These are phyloP conservation scores for Geoglossum glabrum DNA, from an alignment of 495 filamentous ascomycete species.

Conservation along the genomic window DNA sequence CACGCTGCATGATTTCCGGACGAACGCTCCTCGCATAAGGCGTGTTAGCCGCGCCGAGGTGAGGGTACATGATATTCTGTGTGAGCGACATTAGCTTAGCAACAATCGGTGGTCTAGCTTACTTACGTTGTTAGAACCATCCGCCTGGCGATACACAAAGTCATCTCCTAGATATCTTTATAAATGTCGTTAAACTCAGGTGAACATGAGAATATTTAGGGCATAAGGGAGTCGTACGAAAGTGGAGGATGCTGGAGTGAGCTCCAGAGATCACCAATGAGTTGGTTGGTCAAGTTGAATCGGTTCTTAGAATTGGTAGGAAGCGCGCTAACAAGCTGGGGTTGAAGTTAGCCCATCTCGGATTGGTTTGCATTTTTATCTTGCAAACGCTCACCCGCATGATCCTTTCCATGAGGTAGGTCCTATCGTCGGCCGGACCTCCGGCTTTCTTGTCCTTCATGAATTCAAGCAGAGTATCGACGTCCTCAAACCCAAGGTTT, in stretches of 20 bases:
- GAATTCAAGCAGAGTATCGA: constrained; percentile 32
- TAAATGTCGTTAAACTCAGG: neutral
- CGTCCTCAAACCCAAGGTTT: constrained; percentile 36
- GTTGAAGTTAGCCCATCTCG: neutral
- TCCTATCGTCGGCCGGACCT: constrained; percentile 50
- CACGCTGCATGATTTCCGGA: neutral
- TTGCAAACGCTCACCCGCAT: constrained; percentile 5
- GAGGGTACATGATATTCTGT: constrained; percentile 14
- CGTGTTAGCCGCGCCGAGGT: constrained; percentile 26
- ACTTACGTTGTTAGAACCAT: constrained; percentile 5
- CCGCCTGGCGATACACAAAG: neutral
- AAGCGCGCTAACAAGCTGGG: constrained; percentile 1
- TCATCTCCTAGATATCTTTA: neutral
- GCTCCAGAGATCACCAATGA: neutral
- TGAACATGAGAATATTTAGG: neutral
- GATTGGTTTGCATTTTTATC: neutral
- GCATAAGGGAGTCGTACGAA: neutral
- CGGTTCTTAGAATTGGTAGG: constrained; percentile 3
- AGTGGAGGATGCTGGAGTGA: neutral
- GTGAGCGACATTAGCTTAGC: neutral
- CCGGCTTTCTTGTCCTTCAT: constrained; percentile 31
- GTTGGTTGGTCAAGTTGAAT: neutral
- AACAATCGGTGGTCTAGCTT: neutral
- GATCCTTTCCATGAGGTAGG: constrained; percentile 20
- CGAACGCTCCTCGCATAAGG: constrained; percentile 15